A percentile compares a stretch with the other conserved stretches of the same genome.
Conservation (phyloP, 805 yeast species). For the Pichia nakasei region DNA sequence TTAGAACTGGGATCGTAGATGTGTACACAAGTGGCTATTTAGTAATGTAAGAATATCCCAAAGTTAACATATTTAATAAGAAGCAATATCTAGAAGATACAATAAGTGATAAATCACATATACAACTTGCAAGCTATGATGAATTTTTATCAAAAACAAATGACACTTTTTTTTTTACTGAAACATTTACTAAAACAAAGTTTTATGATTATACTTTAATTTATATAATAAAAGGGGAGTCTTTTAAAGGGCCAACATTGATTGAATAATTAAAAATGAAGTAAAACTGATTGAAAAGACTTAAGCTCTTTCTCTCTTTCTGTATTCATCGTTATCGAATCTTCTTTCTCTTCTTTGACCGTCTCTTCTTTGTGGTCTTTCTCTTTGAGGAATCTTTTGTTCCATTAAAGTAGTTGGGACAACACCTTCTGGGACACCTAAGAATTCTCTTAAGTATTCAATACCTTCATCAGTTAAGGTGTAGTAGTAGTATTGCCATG, state of each 20-base stretch:
- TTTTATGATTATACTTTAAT: neutral
- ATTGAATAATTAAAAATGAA: neutral
- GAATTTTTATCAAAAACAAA: too few species aligned
- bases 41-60: too few species aligned
- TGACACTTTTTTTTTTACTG: too few species aligned
- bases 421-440: slow-evolving; percentile 97
- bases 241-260: neutral
- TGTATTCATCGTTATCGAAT: slow-evolving; percentile 44
- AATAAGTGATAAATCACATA: too few species aligned
- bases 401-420: slow-evolving; percentile 97
- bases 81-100: too few species aligned
- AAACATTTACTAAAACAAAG: neutral
- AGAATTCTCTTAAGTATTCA: slow-evolving; percentile 94
- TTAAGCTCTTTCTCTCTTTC: slow-evolving; percentile 47
- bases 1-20: too few species aligned
- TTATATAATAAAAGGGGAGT: neutral
- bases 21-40: too few species aligned
- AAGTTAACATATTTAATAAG: too few species aligned
- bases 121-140: too few species aligned
- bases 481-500: slow-evolving; percentile 99
- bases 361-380: slow-evolving; percentile 27
- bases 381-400: slow-evolving; percentile 81
- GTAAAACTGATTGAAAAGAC: neutral
- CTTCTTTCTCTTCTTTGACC: slow-evolving; percentile 33
- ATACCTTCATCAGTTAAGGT: slow-evolving; percentile 99